Evolutionary conservation across 2,329 filamentous ascomycete genomes (phyloP).

Genomic region (Botrytis paeoniae): DNA sequence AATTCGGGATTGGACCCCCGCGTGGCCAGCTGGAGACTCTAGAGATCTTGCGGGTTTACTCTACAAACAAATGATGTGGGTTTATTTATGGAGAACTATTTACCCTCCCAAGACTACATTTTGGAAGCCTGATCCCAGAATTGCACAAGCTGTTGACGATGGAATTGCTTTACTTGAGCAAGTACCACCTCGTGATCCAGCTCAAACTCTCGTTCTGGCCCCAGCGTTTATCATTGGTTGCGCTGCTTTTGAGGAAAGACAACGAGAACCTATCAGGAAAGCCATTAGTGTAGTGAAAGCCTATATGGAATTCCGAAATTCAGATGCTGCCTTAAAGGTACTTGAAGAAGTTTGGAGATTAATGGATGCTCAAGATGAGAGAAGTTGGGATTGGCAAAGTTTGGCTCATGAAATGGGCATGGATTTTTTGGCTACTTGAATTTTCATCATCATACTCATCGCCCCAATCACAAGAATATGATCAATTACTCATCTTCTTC

Average conservation of each 20-base stretch:
- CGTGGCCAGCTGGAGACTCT: conserved; percentile 55
- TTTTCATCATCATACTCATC: neutral
- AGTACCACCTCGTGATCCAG: conserved; percentile 56
- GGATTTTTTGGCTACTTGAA: conserved; percentile 49
- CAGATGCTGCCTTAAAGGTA: conserved; percentile 51
- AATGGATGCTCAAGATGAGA: conserved; percentile 57
- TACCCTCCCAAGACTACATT: conserved; percentile 49
- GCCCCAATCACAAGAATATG: neutral
- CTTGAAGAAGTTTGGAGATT: conserved; percentile 58
- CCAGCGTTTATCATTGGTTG: conserved; percentile 60
- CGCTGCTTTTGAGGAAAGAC: conserved; percentile 52
- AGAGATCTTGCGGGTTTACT: conserved; percentile 55
- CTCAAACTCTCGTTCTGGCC: conserved; percentile 57
- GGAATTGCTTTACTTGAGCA: conserved; percentile 53
- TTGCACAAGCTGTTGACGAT: conserved; percentile 55
- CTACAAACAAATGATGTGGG: conserved; percentile 65
- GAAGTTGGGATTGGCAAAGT: conserved; percentile 62
- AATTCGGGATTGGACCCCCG: conserved; percentile 71
- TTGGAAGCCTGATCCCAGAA: conserved; percentile 44
- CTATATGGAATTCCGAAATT: conserved; percentile 60
- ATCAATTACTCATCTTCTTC: neutral
- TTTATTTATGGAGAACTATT: conserved; percentile 61
- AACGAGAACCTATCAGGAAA: conserved; percentile 51
- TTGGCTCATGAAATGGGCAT: conserved; percentile 52
- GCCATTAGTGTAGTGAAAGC: conserved; percentile 51